Evolutionary conservation across 257 asterid species (phyloP).

Genomic region (Cruciata laevipes): DNA sequence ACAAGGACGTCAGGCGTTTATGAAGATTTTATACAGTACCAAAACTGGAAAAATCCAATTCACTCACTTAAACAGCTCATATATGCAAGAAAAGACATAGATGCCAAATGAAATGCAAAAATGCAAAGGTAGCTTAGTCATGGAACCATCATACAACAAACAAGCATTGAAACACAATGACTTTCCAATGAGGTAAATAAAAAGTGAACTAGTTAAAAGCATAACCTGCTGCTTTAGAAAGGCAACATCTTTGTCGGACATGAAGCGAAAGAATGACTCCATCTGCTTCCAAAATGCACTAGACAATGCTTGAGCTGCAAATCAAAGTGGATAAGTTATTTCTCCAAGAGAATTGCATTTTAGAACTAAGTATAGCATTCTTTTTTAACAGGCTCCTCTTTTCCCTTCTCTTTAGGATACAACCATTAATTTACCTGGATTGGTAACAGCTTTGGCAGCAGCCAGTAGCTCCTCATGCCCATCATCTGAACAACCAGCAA

Average conservation of each 20-base stretch:
- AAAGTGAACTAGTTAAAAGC: conserved; percentile 8
- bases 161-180: neutral
- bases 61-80: neutral
- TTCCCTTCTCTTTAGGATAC: conserved; percentile 12
- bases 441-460: conserved; percentile 75
- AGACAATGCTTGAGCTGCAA: conserved; percentile 70
- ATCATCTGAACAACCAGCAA: conserved; percentile 61
- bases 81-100: neutral
- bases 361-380: conserved; percentile 1
- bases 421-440: conserved; percentile 41
- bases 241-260: conserved; percentile 59
- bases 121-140: neutral
- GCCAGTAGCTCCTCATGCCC: conserved; percentile 92
- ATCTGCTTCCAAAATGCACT: conserved; percentile 79
- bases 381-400: neutral
- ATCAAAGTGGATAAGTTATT: conserved; percentile 22
- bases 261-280: conserved; percentile 65
- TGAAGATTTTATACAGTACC: neutral
- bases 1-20: neutral
- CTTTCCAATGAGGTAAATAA: neutral
- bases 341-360: neutral
- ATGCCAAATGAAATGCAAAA: neutral
- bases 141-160: neutral
- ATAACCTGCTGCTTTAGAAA: conserved; percentile 71
- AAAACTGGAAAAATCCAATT: neutral